Evolutionary conservation across 768 basidiomycete genomes (phyloP).

Genomic region (Pisolithus sp.): DNA sequence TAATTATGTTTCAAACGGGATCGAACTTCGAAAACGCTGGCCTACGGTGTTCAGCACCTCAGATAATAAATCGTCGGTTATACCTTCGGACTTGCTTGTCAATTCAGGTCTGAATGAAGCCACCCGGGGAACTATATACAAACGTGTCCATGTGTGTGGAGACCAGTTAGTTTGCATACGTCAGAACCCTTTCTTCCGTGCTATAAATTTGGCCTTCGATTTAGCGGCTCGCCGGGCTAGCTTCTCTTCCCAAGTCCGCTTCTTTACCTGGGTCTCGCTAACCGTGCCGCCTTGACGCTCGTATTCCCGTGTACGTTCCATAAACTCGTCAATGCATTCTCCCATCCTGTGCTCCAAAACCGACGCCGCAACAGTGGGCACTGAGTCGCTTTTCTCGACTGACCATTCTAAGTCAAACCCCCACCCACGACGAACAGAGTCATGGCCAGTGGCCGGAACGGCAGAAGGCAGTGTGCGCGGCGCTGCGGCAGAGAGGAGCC

Average conservation of each 20-base stretch:
- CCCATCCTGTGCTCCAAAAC: slow-evolving; percentile 66
- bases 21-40: no score
- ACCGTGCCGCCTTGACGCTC: slow-evolving; percentile 50
- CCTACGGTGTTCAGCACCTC: no score
- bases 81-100: no score
- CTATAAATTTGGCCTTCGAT: slow-evolving; percentile 21
- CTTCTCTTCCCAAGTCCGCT: slow-evolving; percentile 40
- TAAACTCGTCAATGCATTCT: slow-evolving; percentile 52
- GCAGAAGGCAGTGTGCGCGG: slow-evolving; percentile 22
- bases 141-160: no score
- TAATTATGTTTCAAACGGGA: no score
- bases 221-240: slow-evolving; percentile 33
- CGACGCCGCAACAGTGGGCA: slow-evolving; percentile 12
- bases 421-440: slow-evolving; percentile 53
- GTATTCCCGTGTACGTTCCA: slow-evolving; percentile 38
- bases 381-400: slow-evolving; percentile 7
- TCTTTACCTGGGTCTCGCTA: slow-evolving; percentile 69
- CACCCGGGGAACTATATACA: no score
- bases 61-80: no score
- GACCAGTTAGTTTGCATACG: background rate
- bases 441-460: background rate
- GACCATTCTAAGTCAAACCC: slow-evolving; percentile 83
- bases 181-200: slow-evolving; percentile 12
- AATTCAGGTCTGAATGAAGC: no score
- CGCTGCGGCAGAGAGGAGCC: slow-evolving; percentile 45